Base-by-base conservation (phyloP, 441 rosid genomes). In the Erysimum cheiri region DNA sequence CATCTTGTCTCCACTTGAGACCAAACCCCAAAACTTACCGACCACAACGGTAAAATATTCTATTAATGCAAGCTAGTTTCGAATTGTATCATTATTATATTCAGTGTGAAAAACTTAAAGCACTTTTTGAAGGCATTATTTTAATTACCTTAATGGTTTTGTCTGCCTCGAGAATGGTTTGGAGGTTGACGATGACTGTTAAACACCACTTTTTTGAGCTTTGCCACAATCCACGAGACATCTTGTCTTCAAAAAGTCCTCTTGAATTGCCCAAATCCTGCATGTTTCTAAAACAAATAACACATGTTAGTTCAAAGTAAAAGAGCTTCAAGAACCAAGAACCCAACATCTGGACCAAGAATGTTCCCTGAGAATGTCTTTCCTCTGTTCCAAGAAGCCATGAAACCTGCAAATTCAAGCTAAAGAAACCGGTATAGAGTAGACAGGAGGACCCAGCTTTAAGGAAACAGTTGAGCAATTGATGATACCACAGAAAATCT, bases 331-430 rank as follows among this genome's bases (percentile, higher is more conserved):
- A 65, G 50, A 66, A 66, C 67, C 72, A 49, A 64, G 66, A 64
- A 46, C 36, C 53, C 60, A 60, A 40, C 77, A 67, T 60, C 63
- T 59, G 35, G 57, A 67, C 77, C 77, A 74, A 67, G 78, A 53
- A 67, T 74, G 77, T 73, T 67, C 77, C 77, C 77, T 41, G 37
- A n/a, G 29, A 66, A 72, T 72, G 65, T 73, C 60, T 65, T 65
- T 56, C 28, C 52, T 39, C 66, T 31, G 55, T 14, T 73, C 46
- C 67, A 32, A 40, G 67, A 31, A 66, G 60, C 67, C 77, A 73
- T 39, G 67, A 65, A 65, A 64, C 71, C 59, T 57, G 76, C 53
- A 47, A 65, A 39, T 35, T 32, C 66, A 72, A 65, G 29, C 71
- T 73, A 14, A 49, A n/a, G 11, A 49, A 73, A 40, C 61, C 24